Base-by-base conservation (phyloP, 306 rosid genomes). In the Astragalus membranaceus region DNA sequence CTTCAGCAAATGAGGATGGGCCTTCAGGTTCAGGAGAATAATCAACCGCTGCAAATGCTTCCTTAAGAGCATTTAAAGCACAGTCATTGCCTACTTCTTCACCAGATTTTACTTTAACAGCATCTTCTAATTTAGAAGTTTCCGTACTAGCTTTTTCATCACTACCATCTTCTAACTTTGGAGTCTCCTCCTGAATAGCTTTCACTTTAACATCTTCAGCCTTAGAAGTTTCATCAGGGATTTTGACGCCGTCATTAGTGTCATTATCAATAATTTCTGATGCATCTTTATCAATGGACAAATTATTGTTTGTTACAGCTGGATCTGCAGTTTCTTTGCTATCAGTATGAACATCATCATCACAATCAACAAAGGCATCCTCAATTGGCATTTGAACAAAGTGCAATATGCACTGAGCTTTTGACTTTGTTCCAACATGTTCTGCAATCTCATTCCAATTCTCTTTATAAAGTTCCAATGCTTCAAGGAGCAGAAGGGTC, bases 301-400 rank as follows among this genome's bases (percentile, higher is more conserved):
- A 72, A 59, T 85, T 87, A 64, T 80, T 82, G 73, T 83, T 80
- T 20, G 66, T 63, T 51, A 84, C 77, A 69, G 79, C 76, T 60
- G 88, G 82, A 77, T 74, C 87, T 48, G 44, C 78, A 52, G 71
- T 74, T 83, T 86, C 95, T 83, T 88, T 88, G 60, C 77, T 68
- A 74, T 63, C 85, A 60, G n/a, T n/a, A n/a, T n/a, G n/a, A n/a
- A 67, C 58, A 73, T 79, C 78, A 35, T 78, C 94, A 55, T 80
- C 82, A 68, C 71, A 72, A 29, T 88, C 91, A 70, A 86, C 73
- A 83, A 92, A 92, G 79, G 87, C 63, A 73, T 89, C 96, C 81
- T 86, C 87, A 58, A 92, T 89, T 78, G 98, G 98, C 98, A 92
- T 92, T 85, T 92, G 98, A 76, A 92, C 89, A 78, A 92, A 92